phyloP scores from a whole-genome alignment of 768 basidiomycete species.

The Mycena galopus region DNA sequence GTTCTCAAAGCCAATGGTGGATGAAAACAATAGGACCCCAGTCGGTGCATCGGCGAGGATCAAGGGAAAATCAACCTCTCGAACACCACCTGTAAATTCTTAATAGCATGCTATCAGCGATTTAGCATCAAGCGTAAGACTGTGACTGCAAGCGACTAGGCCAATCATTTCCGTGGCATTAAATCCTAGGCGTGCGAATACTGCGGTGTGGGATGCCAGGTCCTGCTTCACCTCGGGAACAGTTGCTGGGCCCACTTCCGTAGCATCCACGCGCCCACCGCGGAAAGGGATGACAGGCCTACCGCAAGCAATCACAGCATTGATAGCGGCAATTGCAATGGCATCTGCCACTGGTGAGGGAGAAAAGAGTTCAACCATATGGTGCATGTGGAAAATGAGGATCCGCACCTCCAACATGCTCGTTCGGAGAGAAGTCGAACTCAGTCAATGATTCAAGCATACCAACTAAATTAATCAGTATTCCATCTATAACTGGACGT shows the following conservation, averaged over 20 bases:
- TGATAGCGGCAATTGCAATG: slow-evolving; percentile 32
- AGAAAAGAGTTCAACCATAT: neutral
- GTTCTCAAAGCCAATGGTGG: neutral
- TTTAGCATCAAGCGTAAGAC: no score
- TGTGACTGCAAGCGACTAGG: neutral
- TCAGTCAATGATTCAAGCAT: neutral
- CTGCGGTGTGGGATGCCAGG: slow-evolving; percentile 23
- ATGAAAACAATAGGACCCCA: neutral
- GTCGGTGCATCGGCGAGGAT: neutral
- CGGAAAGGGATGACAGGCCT: slow-evolving; percentile 39
- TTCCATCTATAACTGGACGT: no score
- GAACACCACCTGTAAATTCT: neutral
- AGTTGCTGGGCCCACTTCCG: slow-evolving; percentile 29
- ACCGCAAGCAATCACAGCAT: slow-evolving; percentile 29
- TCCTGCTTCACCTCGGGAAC: slow-evolving; percentile 23
- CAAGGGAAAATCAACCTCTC: neutral
- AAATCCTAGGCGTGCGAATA: slow-evolving; percentile 19
- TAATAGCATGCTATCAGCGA: neutral
- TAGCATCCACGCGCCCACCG: slow-evolving; percentile 40
- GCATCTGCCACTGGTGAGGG: slow-evolving; percentile 37
- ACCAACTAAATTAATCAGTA: no score
- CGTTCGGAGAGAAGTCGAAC: neutral
- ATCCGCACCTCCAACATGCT: slow-evolving; percentile 25
- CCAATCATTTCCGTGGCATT: neutral
- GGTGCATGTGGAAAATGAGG: neutral